These are phyloP conservation scores for Adenanthera pavonina DNA, from an alignment of 306 rosid genomes.

Conservation along the genomic window DNA sequence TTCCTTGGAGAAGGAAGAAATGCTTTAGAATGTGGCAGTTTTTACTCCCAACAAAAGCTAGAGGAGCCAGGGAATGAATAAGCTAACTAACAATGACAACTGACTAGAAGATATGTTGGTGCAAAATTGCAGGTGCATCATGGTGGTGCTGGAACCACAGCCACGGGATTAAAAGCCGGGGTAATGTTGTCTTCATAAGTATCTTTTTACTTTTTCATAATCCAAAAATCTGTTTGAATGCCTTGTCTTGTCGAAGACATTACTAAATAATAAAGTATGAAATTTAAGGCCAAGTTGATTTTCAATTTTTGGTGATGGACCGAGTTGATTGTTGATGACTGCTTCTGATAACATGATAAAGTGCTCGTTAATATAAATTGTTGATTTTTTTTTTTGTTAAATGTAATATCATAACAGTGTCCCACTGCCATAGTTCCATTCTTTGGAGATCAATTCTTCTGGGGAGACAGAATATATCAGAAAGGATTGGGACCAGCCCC, in stretches of 20 bases:
- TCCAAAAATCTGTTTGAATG: constrained; percentile 26
- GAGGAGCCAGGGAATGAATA: constrained; percentile 3
- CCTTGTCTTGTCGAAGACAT: not conserved
- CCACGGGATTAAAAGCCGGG: constrained; percentile 95
- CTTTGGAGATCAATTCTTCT: constrained; percentile 98
- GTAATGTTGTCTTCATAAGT: constrained; percentile 51
- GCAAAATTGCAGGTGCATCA: constrained; percentile 85
- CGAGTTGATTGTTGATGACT: constrained; percentile 1
- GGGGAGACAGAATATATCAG: constrained; percentile 87
- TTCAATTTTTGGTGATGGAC: not conserved
- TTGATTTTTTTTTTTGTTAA: constrained; percentile 36
- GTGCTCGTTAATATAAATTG: not conserved
- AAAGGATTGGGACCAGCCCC: constrained; percentile 88
- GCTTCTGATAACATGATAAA: constrained; percentile 10
- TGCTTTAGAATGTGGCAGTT: not conserved
- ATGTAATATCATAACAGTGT: constrained; percentile 65
- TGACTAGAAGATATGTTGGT: constrained; percentile 33
- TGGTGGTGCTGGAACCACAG: constrained; percentile 98
- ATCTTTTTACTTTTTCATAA: constrained; percentile 14
- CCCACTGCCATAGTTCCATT: constrained; percentile 95
- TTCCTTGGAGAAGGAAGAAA: constrained; percentile 21
- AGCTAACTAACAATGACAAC: not conserved
- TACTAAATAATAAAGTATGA: not conserved
- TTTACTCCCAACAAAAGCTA: constrained; percentile 25
- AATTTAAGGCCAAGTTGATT: not conserved